Evolutionary conservation across 345 rosid species (phyloP).

Genomic region (Pistacia vera): DNA sequence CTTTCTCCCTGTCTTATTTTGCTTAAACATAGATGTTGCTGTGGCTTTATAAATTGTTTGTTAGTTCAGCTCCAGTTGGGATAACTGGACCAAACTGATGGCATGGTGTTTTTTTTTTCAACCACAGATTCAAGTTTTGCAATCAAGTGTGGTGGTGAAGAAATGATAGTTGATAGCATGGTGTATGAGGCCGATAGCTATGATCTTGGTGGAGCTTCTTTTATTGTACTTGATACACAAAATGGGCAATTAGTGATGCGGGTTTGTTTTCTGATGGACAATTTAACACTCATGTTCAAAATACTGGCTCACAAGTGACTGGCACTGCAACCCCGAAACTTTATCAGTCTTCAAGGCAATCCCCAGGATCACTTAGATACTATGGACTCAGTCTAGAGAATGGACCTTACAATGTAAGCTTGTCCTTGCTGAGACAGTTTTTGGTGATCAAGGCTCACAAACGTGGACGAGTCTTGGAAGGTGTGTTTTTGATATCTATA

Average conservation of each 20-base stretch:
- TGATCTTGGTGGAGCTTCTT: slow-evolving; percentile 44
- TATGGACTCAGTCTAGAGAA: slow-evolving; percentile 41
- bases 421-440: slow-evolving; percentile 53
- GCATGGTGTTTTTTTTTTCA: not conserved
- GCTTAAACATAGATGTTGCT: not conserved
- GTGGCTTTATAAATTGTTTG: not conserved
- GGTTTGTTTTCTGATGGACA: slow-evolving; percentile 47
- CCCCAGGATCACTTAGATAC: slow-evolving; percentile 45
- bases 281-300: slow-evolving; percentile 23
- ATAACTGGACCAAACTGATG: too few species aligned
- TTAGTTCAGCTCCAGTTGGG: too few species aligned
- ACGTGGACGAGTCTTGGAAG: slow-evolving; percentile 55
- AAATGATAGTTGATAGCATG: slow-evolving; percentile 25
- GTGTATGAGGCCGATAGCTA: slow-evolving; percentile 46
- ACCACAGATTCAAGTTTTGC: slow-evolving; percentile 34
- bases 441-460: slow-evolving; percentile 27
- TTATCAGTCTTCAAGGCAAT: slow-evolving; percentile 38
- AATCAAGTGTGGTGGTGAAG: slow-evolving; percentile 37
- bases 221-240: slow-evolving; percentile 30
- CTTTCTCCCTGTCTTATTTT: too few species aligned
- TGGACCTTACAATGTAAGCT: slow-evolving; percentile 37
- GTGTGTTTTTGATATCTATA: slow-evolving; percentile 49
- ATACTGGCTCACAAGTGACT: slow-evolving; percentile 27
- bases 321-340: slow-evolving; percentile 45
- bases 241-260: slow-evolving; percentile 64